These are phyloP conservation scores for Paraphaeosphaeria sporulosa DNA, from an alignment of 2,329 filamentous ascomycete species.

Conservation along the genomic window DNA sequence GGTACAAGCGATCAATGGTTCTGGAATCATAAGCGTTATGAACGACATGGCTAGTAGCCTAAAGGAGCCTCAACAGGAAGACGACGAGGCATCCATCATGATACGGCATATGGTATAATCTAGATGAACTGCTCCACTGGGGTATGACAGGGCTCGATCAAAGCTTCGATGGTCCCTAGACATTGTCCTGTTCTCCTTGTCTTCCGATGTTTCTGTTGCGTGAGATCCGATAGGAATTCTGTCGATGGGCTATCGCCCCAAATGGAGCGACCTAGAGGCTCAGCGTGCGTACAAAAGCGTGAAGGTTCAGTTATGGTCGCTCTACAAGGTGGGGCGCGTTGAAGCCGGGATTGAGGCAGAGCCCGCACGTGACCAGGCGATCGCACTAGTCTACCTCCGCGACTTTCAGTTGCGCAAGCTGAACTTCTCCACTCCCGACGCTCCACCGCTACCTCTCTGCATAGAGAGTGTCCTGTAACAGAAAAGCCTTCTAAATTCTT, in stretches of 20 bases:
- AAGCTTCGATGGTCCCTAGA: constrained; percentile 3
- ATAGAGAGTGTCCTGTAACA: background rate
- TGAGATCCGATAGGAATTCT: background rate
- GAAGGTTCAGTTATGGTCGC: background rate
- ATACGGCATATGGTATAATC: constrained; percentile 26
- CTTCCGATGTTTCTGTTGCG: background rate
- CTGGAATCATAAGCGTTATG: constrained; percentile 22
- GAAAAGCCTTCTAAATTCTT: background rate
- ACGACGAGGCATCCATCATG: constrained; percentile 12
- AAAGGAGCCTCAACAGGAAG: constrained; percentile 8
- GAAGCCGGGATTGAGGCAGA: background rate
- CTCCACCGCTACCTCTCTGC: background rate
- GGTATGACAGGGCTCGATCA: constrained; percentile 19
- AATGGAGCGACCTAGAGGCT: background rate
- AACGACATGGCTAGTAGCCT: constrained; percentile 1
- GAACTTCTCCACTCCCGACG: background rate
- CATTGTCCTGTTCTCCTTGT: background rate
- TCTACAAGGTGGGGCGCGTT: background rate
- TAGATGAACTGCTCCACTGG: constrained; percentile 12
- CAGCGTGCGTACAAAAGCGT: background rate
- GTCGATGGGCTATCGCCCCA: background rate
- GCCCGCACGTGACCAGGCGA: constrained; percentile 27
- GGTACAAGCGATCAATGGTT: constrained; percentile 25
- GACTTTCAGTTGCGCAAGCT: background rate
- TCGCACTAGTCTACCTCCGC: constrained; percentile 1